Conservation (phyloP, 208 protist species). For the Phytomonas sp. region DNA sequence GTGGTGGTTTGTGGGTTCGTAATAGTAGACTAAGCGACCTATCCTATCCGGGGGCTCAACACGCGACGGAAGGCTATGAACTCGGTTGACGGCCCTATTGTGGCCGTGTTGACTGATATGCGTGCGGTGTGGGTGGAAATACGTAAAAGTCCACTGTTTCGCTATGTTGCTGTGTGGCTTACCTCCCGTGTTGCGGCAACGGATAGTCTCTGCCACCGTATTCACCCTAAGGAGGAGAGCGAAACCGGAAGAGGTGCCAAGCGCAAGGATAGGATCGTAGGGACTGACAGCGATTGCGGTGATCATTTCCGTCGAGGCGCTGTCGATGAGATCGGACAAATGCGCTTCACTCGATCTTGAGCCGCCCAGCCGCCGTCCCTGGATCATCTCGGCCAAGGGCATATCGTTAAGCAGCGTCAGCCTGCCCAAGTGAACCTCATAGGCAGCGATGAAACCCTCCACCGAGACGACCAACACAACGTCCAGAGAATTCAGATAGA, state of each 20-base stretch:
- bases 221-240: slow-evolving; percentile 43
- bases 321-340: slow-evolving; percentile 4
- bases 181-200: no score
- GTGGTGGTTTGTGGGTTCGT: not conserved
- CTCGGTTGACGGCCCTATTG: no score
- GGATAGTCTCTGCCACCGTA: slow-evolving; percentile 7
- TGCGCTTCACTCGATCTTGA: not conserved
- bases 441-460: slow-evolving; percentile 49
- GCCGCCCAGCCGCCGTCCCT: not conserved
- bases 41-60: not conserved
- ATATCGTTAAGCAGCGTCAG: slow-evolving; percentile 33
- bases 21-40: slow-evolving; percentile 1
- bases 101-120: no score
- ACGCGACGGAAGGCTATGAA: no score
- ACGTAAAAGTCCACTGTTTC: no score
- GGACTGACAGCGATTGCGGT: slow-evolving; percentile 47
- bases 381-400: slow-evolving; percentile 17
- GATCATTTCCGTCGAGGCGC: slow-evolving; percentile 12
- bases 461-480: slow-evolving; percentile 55
- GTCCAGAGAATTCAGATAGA: slow-evolving; percentile 42
- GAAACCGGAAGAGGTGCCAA: slow-evolving; percentile 51
- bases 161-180: no score
- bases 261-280: slow-evolving; percentile 69
- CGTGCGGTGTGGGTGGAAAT: no score
- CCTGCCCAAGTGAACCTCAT: slow-evolving; percentile 32